phyloP scores from a whole-genome alignment of 257 asterid genomes.

The Eucommia ulmoides region DNA sequence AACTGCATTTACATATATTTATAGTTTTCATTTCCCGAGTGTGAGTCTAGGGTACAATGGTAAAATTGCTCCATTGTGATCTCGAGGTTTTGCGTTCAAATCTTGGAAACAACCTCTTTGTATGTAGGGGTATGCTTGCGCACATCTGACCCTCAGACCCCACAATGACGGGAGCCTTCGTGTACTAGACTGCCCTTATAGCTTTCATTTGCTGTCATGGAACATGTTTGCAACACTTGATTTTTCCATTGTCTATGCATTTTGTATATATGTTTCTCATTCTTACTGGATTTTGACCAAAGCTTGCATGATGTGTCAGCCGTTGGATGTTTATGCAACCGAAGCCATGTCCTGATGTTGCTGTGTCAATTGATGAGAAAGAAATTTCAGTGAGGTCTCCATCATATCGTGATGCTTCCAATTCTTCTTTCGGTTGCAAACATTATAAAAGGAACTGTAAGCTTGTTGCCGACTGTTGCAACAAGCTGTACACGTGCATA shows the following conservation, averaged over 20 bases:
- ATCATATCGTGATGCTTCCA: conserved; percentile 42
- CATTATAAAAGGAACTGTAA: conserved; percentile 83
- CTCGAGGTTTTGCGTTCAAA: too few species aligned
- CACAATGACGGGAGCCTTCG: too few species aligned
- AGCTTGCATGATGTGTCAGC: conserved; percentile 20
- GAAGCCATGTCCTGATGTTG: conserved; percentile 25
- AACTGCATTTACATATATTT: too few species aligned
- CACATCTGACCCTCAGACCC: too few species aligned
- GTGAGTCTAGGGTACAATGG: too few species aligned
- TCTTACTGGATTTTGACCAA: background rate
- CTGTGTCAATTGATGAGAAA: conserved; percentile 14
- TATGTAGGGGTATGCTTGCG: too few species aligned
- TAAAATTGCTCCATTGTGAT: too few species aligned
- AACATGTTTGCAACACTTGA: too few species aligned
- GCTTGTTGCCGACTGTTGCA: conserved; percentile 70
- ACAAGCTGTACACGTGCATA: conserved; percentile 65
- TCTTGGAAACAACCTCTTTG: too few species aligned
- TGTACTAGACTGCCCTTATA: too few species aligned
- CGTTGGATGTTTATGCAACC: conserved; percentile 57
- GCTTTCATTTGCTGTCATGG: too few species aligned
- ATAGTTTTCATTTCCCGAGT: too few species aligned
- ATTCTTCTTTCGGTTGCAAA: conserved; percentile 49
- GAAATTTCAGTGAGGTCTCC: conserved; percentile 54
- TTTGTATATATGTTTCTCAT: background rate
- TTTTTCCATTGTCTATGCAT: background rate